Base-by-base conservation (phyloP, 2,329 filamentous ascomycete genomes). In the Cytospora schulzeri region DNA sequence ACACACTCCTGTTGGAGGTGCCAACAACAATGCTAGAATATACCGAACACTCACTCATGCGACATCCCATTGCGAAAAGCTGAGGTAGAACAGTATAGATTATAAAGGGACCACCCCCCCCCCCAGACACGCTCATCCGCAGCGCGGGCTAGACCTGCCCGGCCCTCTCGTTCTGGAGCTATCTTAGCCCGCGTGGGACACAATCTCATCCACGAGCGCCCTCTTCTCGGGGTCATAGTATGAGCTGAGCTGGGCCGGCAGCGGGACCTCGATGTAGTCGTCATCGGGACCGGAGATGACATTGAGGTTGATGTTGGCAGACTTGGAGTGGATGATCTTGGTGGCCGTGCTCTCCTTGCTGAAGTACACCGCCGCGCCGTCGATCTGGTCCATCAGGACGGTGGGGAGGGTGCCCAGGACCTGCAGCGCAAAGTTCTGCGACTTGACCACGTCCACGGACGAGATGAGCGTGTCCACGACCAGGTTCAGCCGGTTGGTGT, bases 361-460 rank as follows among this genome's bases (percentile, higher is more conserved):
- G 24, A 99, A 86, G 76, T 97, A 99, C 67, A 99, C 80, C 66
- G 90, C 88, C 0, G 92, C 94, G 63, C 93, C 89, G 73, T 99
- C 95, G 64, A 98, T 90, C 78, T 97, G 93, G 76, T 99, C 95
- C 64, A 99, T 82, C 74, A 97, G 81, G 64, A 98, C 85, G 2
- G 94, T 97, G 1, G 95, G 95, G 17, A 97, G 85, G 3, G 85
- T 86, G 60, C 93, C 93, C 62, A 96, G 80, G 60, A 99, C 91
- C 78, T 97, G 93, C n/a, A 98, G 82, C 17, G 93, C 93, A 75
- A 99, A 97, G 76, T 95, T 96, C 70, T 91, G 87, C 56, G 91
- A 94, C 80, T 98, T 98, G 82, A 99, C 95, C 28, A 96, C 91
- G 73, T 99, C 95, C 63, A 99, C 87, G 35, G 91, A 92, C 57